Conservation (phyloP, 768 basidiomycete genomes). For the Vishniacozyma victoriae region DNA sequence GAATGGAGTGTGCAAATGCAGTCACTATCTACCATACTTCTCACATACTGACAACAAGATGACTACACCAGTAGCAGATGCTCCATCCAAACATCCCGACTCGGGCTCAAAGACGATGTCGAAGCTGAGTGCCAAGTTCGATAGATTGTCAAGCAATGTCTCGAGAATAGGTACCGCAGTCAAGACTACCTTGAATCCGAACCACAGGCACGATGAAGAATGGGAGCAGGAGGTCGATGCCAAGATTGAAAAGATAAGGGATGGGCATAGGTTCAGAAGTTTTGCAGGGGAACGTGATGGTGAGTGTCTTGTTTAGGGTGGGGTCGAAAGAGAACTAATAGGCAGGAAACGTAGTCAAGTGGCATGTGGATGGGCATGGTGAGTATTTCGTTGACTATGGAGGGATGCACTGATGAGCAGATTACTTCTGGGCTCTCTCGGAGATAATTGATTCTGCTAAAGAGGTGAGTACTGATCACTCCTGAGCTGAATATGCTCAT, state of each 20-base stretch:
- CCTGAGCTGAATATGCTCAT: background rate
- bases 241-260: conserved; percentile 66
- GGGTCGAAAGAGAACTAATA: background rate
- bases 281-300: conserved; percentile 68
- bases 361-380: conserved; percentile 83
- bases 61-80: conserved; percentile 1
- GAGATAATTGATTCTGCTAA: conserved; percentile 64
- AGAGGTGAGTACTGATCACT: conserved; percentile 49
- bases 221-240: conserved; percentile 56
- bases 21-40: no score
- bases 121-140: conserved; percentile 28
- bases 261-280: conserved; percentile 72
- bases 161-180: conserved; percentile 32
- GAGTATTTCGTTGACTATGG: conserved; percentile 4
- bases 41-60: no score
- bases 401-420: conserved; percentile 37
- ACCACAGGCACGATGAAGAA: conserved; percentile 55
- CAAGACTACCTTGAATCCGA: conserved; percentile 38
- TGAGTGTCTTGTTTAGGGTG: no score
- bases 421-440: conserved; percentile 92
- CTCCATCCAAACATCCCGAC: conserved; percentile 9
- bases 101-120: conserved; percentile 19
- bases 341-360: conserved; percentile 69
- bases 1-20: no score
- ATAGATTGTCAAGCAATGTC: conserved; percentile 28